Evolutionary conservation across 208 protist genomes (phyloP), one percentile per base, ranked within the genome.

Genomic region (Novymonas esmeraldas): DNA sequence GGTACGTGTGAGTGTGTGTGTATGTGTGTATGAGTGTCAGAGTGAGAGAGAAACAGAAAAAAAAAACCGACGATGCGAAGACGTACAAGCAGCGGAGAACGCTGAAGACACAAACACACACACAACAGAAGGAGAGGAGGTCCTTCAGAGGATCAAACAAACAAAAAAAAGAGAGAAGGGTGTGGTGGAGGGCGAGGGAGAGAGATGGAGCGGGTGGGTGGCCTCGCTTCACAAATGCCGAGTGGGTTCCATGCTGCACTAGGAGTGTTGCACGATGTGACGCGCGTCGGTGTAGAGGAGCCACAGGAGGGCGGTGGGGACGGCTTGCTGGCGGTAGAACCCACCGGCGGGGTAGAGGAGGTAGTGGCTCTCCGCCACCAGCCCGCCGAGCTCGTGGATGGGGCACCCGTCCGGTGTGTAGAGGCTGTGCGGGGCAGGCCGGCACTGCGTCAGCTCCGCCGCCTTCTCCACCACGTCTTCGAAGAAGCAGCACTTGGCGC

Each of bases 251-350:
- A 7, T 29, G 10, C 45, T 34, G 26, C 6, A 18, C 24, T 45
- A 63, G 6, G 60, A 28, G 45, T 45, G 22, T 20, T 64, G 22
- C 51, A 63, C 52, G 7, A 71, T 2, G n/a, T 36, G 38, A 22
- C 61, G 51, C 3, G 72, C 72, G 9, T 63, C 58, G 5, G 2
- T 63, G 46, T 71, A 69, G 6, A 78, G 60, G 24, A 68, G 11
- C 60, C 72, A 68, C 29, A 78, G 34, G n/a, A 78, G 72, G 10
- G 60, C 63, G 3, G 57, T 73, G 0, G 72, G 72, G 13, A 78
- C 64, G 3, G 57, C n/a, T 4, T 63, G 26, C 16, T 33, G 31
- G 6, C 72, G 72, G 31, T 78, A 78, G 29, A 66, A 61, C 4
- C 72, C 63, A 13, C 60, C 58, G 22, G 28, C 63, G 24, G 72